Evolutionary conservation across 2,329 filamentous ascomycete genomes (phyloP).

Genomic region (Botrytis porri): DNA sequence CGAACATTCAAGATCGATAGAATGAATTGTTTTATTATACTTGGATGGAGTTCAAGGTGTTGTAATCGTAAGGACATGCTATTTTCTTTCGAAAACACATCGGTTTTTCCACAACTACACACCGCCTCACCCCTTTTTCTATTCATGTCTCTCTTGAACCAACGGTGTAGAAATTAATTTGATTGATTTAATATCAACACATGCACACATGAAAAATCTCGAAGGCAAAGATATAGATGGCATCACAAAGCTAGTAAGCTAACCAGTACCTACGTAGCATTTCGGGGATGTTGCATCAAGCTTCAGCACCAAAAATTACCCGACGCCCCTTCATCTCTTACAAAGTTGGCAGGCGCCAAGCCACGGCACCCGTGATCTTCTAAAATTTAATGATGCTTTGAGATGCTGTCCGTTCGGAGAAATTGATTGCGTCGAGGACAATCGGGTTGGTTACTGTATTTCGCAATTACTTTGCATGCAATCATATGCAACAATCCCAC

Average conservation of each 20-base stretch:
- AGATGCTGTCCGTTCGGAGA: conserved; percentile 5
- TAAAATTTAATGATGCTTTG: not conserved
- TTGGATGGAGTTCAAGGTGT: not conserved
- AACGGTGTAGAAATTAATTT: conserved; percentile 4
- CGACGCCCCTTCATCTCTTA: conserved; percentile 15
- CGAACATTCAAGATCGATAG: conserved; percentile 6
- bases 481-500: not conserved
- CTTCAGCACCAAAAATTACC: conserved; percentile 12
- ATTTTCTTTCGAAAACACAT: not conserved
- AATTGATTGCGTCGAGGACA: conserved; percentile 5
- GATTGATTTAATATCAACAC: not conserved
- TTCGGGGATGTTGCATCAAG: conserved; percentile 8
- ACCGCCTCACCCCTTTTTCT: conserved; percentile 8
- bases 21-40: not conserved
- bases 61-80: not conserved
- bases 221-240: not conserved
- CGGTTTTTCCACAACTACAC: not conserved
- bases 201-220: conserved; percentile 1
- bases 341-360: conserved; percentile 12
- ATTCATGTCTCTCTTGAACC: not conserved
- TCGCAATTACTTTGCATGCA: not conserved
- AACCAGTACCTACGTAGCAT: conserved; percentile 2
- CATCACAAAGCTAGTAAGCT: not conserved
- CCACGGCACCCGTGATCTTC: conserved; percentile 2
- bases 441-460: conserved; percentile 5